These are phyloP conservation scores for Cordyceps fumosorosea DNA, from an alignment of 2,329 filamentous ascomycete genomes.

Conservation along the genomic window DNA sequence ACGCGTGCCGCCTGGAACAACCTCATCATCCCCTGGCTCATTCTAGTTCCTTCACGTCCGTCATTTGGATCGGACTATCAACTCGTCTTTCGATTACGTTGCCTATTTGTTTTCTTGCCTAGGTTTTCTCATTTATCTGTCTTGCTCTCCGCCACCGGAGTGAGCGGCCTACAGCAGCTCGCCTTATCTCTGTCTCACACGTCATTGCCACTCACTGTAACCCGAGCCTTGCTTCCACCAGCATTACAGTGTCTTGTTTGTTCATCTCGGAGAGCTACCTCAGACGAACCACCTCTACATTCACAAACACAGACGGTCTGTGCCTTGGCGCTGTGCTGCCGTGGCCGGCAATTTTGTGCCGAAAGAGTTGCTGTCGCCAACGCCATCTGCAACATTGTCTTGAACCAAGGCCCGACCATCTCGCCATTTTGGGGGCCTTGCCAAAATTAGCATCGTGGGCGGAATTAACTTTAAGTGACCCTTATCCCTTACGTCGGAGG, in stretches of 20 bases:
- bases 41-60: background rate
- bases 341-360: constrained; percentile 12
- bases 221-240: background rate
- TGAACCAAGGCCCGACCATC: constrained; percentile 3
- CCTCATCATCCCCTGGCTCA: background rate
- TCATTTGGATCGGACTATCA: background rate
- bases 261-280: background rate
- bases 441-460: constrained; percentile 7
- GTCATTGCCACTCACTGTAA: constrained; percentile 2
- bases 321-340: constrained; percentile 3
- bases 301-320: constrained; percentile 8
- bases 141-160: background rate
- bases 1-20: background rate
- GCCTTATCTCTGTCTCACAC: constrained; percentile 12
- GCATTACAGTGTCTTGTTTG: constrained; percentile 3
- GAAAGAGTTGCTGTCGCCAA: constrained; percentile 3
- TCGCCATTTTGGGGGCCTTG: background rate
- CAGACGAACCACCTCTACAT: background rate
- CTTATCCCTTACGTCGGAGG: background rate
- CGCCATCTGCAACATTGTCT: constrained; percentile 13
- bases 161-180: background rate
- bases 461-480: constrained; percentile 1
- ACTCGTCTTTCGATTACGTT: background rate
- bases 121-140: background rate
- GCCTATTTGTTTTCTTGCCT: background rate